A percentile compares a stretch with the other conserved stretches of the same genome.
phyloP scores from a whole-genome alignment of 805 yeast genomes.

The Kluyveromyces aestuarii region DNA sequence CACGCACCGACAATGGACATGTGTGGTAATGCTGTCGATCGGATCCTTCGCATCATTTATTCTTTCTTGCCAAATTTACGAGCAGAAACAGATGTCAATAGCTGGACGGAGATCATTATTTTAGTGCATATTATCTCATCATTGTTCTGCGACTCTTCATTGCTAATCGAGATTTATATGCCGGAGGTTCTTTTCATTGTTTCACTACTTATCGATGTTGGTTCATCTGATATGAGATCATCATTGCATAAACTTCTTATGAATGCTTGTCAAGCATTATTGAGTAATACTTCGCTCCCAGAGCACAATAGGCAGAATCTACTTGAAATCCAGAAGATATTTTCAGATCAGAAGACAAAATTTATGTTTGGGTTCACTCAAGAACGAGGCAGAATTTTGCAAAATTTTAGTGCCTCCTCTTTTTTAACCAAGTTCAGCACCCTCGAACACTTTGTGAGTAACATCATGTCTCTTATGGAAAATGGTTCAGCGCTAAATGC shows the following conservation, averaged over 20 bases:
- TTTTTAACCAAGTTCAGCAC: constrained; percentile 32
- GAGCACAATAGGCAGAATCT: constrained; percentile 33
- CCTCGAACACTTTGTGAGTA: constrained; percentile 52
- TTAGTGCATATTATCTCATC: constrained; percentile 54
- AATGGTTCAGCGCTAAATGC: constrained; percentile 38
- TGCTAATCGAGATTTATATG: constrained; percentile 51
- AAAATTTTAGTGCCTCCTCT: constrained; percentile 29
- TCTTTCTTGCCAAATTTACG: constrained; percentile 37
- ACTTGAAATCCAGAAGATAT: constrained; percentile 33
- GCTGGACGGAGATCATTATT: constrained; percentile 65
- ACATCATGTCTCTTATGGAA: constrained; percentile 43
- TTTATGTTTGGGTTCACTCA: constrained; percentile 64
- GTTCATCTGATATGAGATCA: constrained; percentile 46
- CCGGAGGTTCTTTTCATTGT: constrained; percentile 66
- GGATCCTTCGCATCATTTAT: constrained; percentile 46
- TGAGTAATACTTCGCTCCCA: constrained; percentile 46
- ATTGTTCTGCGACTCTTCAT: constrained; percentile 60
- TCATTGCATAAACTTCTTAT: constrained; percentile 52
- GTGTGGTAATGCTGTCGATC: constrained; percentile 52
- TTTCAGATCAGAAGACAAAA: constrained; percentile 53
- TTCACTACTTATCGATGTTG: constrained; percentile 46
- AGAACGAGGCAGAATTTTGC: constrained; percentile 33
- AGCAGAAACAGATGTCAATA: constrained; percentile 37
- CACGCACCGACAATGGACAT: constrained; percentile 63
- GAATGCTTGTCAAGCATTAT: constrained; percentile 62